A percentile compares a stretch with the other conserved stretches of the same genome.
phyloP scores from a whole-genome alignment of 192 early-diverging fungal species.

The Coemansia asiatica region DNA sequence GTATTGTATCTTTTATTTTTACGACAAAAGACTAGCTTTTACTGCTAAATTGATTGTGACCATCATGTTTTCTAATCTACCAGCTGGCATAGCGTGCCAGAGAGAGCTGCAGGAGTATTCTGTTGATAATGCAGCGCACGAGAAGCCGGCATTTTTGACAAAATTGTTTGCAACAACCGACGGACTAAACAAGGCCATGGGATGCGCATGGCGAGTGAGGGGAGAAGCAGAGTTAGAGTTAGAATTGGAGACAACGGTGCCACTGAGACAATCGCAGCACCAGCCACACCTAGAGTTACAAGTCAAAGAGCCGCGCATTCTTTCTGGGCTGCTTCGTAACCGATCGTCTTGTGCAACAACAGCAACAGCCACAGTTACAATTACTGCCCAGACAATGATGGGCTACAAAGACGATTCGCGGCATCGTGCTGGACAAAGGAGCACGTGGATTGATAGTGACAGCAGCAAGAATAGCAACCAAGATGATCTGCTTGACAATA shows the following conservation, averaged over 20 bases:
- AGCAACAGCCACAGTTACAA: no score
- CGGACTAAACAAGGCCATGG: neutral
- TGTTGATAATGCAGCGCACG: neutral
- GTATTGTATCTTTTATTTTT: no score
- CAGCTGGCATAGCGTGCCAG: neutral
- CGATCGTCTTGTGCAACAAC: neutral
- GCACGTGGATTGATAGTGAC: neutral
- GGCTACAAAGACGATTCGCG: neutral
- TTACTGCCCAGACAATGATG: neutral
- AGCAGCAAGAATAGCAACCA: neutral
- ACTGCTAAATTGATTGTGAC: neutral
- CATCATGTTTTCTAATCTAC: neutral
- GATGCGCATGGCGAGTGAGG: neutral
- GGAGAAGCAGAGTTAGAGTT: neutral
- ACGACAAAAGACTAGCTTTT: neutral
- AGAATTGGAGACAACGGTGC: neutral
- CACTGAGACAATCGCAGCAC: neutral
- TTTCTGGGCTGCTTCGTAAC: constrained; percentile 4
- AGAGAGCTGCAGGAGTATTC: neutral
- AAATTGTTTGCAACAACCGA: neutral
- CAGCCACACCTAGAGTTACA: neutral
- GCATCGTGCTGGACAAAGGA: neutral
- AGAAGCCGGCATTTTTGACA: neutral
- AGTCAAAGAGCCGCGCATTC: neutral
- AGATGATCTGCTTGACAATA: neutral